Base-by-base conservation (phyloP, 2,329 filamentous ascomycete species). In the Rutstroemia sydowiana region DNA sequence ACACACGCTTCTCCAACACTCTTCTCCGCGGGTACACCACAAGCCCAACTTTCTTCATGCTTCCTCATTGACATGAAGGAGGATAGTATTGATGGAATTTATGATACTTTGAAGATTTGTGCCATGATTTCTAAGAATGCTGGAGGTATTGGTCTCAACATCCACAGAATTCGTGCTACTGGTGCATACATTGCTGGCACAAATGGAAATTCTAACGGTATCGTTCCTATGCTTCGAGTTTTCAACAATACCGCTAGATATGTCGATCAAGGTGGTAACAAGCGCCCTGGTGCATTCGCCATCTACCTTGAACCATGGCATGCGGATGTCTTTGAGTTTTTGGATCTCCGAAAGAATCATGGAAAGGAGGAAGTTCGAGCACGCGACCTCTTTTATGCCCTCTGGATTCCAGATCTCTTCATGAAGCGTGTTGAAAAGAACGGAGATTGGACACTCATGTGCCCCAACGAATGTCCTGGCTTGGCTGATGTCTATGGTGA, bases 91-190 rank as follows among this genome's bases (percentile, higher is more conserved):
- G 93, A 98, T 61, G 93, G 93, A 62, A 98, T 98, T 69, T 98
- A 98, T 67, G 93, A 98, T 68, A 98, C 93, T 16, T 81, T 98
- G 63, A 98, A 98, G 83, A 97, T 89, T 1, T 98, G 93, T 73
- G 93, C 93, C 61, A 92, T 98, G 89, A 98, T 98, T 72, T 98
- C 93, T 67, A 98, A 98, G 82, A 97, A 93, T 74, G 93, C 93
- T 62, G 93, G 93, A 70, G 93, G 93, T 70, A 97, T 98, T 69
- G 93, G 93, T 65, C 78, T 98, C 59, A 97, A 98, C 66, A 85
- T 92, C 47, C 93, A 98, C 75, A 86, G 91, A 65, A 98, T 98
- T 65, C 90, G 93, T 71, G 88, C 93, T 57, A 98, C 93, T 50
- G 92, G 93, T 57, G 95, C 93, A 26, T 98, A 98, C 74, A 98